Percentiles rank a stretch among this genome's conserved stretches.
phyloP scores from a whole-genome alignment of 2,329 filamentous ascomycete species.

The Diaporthe humulicola region DNA sequence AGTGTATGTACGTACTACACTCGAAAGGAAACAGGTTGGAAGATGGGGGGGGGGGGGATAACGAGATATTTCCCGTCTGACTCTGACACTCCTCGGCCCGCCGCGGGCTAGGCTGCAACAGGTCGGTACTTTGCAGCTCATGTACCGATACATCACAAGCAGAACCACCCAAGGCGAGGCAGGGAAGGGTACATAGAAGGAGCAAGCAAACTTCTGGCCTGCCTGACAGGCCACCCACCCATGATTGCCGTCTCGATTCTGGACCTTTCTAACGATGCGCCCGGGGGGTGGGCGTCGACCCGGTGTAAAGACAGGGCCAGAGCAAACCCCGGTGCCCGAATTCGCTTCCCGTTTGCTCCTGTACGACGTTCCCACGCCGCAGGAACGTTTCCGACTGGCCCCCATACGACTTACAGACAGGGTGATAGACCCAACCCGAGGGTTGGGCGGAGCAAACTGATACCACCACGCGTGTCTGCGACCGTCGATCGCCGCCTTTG shows the following conservation, averaged over 20 bases:
- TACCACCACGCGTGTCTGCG: background rate
- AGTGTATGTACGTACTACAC: background rate
- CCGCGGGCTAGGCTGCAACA: background rate
- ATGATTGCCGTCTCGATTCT: background rate
- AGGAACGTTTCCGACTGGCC: conserved; percentile 21
- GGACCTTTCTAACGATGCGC: background rate
- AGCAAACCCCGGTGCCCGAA: background rate
- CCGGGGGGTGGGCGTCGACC: background rate
- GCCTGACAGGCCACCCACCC: background rate
- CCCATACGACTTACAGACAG: background rate
- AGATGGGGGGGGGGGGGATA: background rate
- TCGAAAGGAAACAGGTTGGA: background rate
- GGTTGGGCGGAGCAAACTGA: background rate
- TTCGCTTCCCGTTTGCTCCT: conserved; percentile 8
- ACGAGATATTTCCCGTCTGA: conserved; percentile 24
- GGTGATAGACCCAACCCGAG: conserved; percentile 9
- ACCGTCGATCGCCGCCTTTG: background rate
- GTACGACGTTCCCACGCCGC: background rate
- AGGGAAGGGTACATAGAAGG: background rate
- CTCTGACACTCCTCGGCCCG: conserved; percentile 20
- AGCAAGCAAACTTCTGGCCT: background rate
- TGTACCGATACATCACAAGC: conserved; percentile 4
- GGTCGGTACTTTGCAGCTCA: background rate
- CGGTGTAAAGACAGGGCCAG: background rate
- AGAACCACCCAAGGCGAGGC: background rate